Evolutionary conservation across 1,284 basidiomycete species (phyloP), one percentile per base, ranked within the genome.

Genomic region (Anthracocystis setariae): DNA sequence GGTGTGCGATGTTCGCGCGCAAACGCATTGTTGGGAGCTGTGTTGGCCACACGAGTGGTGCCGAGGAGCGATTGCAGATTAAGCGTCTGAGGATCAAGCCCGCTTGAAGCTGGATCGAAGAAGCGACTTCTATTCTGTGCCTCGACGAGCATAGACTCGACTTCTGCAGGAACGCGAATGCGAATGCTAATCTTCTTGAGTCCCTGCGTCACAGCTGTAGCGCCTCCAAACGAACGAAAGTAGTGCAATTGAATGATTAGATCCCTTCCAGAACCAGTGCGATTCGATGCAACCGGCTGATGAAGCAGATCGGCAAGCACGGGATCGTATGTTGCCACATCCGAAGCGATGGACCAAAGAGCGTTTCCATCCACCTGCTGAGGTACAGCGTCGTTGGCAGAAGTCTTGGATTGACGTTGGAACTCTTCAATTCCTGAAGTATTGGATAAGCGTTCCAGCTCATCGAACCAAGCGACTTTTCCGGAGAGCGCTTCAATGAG

Each of bases 111-210:
- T 0, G 48, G 38, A 13, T 50, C 48, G n/a, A 50, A 50, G 5
- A 50, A 10, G 23, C n/a, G 39, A 37, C 23, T 40, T 20, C 48
- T 37, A 17, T 50, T 50, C 37, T 50, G 48, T 1, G 48, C 48
- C 38, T 50, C 48, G 48, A 50, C 29, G 21, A 50, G 48, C 48
- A 50, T 50, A 20, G 48, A 50, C 48, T 50, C 48, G 37, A 50
- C 35, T 18, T 50, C 48, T 8, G 48, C 48, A n/a, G 48, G 48
- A 9, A 50, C 48, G 21, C 48, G 35, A n/a, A 50, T 50, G 8
- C 38, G 35, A 24, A 50, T 37, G 38, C 48, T 50, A 17, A 50
- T 50, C 38, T 50, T 50, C 38, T 50, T 50, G 37, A 50, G 38
- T n/a, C 48, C 48, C 15, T 40, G 48, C 9, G 48, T 50, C 20